These are phyloP conservation scores for Penicillium dipodomyicola DNA, from an alignment of 495 filamentous ascomycete species.

Conservation along the genomic window DNA sequence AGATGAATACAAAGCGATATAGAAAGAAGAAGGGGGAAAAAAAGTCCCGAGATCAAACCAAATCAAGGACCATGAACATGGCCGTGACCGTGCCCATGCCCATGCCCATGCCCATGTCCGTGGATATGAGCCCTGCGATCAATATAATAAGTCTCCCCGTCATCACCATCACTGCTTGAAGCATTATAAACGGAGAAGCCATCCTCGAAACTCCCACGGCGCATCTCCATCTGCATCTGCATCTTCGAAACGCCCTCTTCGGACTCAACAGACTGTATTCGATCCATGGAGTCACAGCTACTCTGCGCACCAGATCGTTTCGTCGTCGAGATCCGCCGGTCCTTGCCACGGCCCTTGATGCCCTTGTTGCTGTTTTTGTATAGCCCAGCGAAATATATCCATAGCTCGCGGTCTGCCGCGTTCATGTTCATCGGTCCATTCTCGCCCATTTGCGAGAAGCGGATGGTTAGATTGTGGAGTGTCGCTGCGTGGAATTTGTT, in stretches of 20 bases:
- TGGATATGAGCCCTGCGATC: conserved; percentile 24
- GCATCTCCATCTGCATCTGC: conserved; percentile 8
- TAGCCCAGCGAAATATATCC: conserved; percentile 79
- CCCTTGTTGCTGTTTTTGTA: conserved; percentile 97
- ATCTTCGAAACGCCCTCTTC: conserved; percentile 26
- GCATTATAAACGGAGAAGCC: conserved; percentile 32
- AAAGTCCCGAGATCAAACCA: neutral
- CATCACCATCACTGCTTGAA: conserved; percentile 39
- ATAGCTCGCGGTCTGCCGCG: conserved; percentile 70
- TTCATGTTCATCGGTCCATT: conserved; percentile 63
- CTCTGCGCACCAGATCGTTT: conserved; percentile 21
- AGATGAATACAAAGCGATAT: neutral
- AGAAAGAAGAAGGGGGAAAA: neutral
- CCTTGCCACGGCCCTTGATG: conserved; percentile 88
- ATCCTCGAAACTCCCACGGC: conserved; percentile 34
- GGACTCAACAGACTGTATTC: conserved; percentile 23
- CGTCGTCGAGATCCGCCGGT: conserved; percentile 53
- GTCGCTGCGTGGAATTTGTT: conserved; percentile 84
- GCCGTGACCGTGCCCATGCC: neutral
- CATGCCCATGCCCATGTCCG: neutral
- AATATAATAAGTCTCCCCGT: conserved; percentile 33
- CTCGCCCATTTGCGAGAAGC: conserved; percentile 65
- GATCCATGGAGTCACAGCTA: conserved; percentile 15
- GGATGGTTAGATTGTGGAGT: conserved; percentile 66
- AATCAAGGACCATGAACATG: conserved; percentile 1